phyloP scores from a whole-genome alignment of 2,329 filamentous ascomycete genomes.

The Phaeosphaeriaceae sp. region DNA sequence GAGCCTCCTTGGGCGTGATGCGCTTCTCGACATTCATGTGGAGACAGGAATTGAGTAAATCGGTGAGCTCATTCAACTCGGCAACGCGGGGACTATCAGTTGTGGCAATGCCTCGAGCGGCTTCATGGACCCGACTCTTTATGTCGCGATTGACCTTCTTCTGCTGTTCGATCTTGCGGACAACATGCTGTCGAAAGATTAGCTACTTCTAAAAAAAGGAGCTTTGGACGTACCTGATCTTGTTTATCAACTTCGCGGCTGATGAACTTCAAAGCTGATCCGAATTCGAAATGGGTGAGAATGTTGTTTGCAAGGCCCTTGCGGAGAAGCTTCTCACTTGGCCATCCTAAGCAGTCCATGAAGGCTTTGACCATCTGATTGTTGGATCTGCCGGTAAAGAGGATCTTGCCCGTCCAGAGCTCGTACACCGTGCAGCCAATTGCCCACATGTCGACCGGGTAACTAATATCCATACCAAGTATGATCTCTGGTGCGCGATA shows the following conservation, averaged over 20 bases:
- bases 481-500: constrained; percentile 98
- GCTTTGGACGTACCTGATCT: constrained; percentile 33
- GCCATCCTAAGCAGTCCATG: constrained; percentile 93
- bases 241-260: constrained; percentile 71
- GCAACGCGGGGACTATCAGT: constrained; percentile 69
- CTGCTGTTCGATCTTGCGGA: constrained; percentile 69
- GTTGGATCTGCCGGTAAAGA: constrained; percentile 94
- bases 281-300: constrained; percentile 67
- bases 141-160: constrained; percentile 71
- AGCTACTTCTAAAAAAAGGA: constrained; percentile 4
- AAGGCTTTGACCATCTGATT: constrained; percentile 98
- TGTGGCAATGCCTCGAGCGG: constrained; percentile 70
- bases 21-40: constrained; percentile 91
- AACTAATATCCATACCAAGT: constrained; percentile 93
- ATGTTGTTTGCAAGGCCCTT: constrained; percentile 71
- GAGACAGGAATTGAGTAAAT: constrained; percentile 87
- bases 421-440: constrained; percentile 97
- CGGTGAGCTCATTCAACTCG: constrained; percentile 82
- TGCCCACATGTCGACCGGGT: constrained; percentile 95
- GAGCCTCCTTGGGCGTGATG: constrained; percentile 82
- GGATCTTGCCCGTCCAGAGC: constrained; percentile 94
- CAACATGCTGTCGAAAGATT: constrained; percentile 61
- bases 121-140: constrained; percentile 75
- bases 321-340: constrained; percentile 86
- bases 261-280: constrained; percentile 74